Conservation (phyloP, 2,329 filamentous ascomycete species). For the Pleurostoma richardsiae region DNA sequence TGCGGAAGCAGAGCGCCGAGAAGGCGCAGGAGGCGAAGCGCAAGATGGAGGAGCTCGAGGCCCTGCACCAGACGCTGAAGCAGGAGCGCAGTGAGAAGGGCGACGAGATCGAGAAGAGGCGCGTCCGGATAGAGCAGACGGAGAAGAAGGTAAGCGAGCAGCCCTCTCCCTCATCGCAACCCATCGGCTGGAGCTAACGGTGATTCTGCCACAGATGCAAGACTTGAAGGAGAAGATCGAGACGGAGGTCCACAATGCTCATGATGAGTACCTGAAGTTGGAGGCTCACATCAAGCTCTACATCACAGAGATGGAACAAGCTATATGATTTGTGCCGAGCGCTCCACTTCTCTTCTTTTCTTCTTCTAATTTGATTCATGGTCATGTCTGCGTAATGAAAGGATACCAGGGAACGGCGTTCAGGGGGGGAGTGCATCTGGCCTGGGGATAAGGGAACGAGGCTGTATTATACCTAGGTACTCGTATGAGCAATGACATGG, state of each 20-base stretch:
- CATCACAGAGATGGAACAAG: constrained; percentile 98
- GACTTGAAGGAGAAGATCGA: constrained; percentile 98
- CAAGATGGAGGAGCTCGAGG: constrained; percentile 85
- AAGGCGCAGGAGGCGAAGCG: constrained; percentile 78
- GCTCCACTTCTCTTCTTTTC: constrained; percentile 10
- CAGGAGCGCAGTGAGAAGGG: constrained; percentile 84
- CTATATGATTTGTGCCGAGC: constrained; percentile 36
- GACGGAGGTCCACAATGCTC: constrained; percentile 81
- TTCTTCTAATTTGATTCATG: constrained; percentile 15
- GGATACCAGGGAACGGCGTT: constrained; percentile 11
- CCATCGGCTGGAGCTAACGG: constrained; percentile 10
- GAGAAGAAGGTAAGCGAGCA: constrained; percentile 80
- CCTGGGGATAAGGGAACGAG: not conserved
- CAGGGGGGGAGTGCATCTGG: not conserved
- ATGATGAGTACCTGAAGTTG: constrained; percentile 96
- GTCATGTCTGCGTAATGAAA: not conserved
- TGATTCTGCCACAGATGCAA: constrained; percentile 63
- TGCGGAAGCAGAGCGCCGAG: constrained; percentile 73
- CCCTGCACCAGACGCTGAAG: constrained; percentile 72
- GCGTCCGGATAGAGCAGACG: constrained; percentile 93
- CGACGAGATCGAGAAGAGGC: constrained; percentile 84
- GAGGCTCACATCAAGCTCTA: constrained; percentile 96
- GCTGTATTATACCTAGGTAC: too few relatives aligned
- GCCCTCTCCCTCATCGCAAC: not conserved
- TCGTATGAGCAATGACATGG: too few relatives aligned